These are phyloP conservation scores for Globisporangium spiculum DNA, from an alignment of 352 stramenopile genomes.

Conservation along the genomic window DNA sequence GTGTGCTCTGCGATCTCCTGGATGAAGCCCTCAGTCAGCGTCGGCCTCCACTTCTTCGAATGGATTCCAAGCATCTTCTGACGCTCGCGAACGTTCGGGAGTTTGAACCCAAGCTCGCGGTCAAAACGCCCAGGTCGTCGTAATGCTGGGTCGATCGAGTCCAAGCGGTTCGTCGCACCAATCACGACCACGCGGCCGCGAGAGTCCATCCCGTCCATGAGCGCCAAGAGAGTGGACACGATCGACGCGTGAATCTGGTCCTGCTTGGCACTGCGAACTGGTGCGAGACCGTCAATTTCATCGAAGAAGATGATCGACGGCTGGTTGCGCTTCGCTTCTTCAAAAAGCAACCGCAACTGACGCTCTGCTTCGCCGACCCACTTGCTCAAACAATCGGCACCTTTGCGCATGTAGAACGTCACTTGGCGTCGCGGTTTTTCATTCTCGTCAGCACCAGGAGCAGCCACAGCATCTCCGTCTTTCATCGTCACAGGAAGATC, in stretches of 20 bases:
- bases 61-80: slow-evolving; percentile 89
- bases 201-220: slow-evolving; percentile 91
- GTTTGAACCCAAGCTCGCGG: slow-evolving; percentile 87
- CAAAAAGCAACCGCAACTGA: slow-evolving; percentile 89
- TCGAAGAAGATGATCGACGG: slow-evolving; percentile 96
- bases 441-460: slow-evolving; percentile 13
- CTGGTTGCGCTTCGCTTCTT: slow-evolving; percentile 87
- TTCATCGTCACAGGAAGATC: slow-evolving; percentile 10
- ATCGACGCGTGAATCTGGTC: slow-evolving; percentile 94
- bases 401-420: slow-evolving; percentile 95
- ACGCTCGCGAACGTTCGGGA: slow-evolving; percentile 81
- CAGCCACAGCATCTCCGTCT: slow-evolving; percentile 17
- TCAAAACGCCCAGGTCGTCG: slow-evolving; percentile 93
- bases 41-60: slow-evolving; percentile 84
- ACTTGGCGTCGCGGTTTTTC: slow-evolving; percentile 53
- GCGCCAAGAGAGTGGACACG: slow-evolving; percentile 89
- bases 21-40: slow-evolving; percentile 50
- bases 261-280: slow-evolving; percentile 90
- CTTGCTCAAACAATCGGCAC: slow-evolving; percentile 89
- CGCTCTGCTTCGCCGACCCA: slow-evolving; percentile 92
- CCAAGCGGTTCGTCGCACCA: slow-evolving; percentile 96
- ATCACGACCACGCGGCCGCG: slow-evolving; percentile 95
- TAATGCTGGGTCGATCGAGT: slow-evolving; percentile 94
- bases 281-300: slow-evolving; percentile 92
- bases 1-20: slow-evolving; percentile 82